phyloP scores from a whole-genome alignment of 768 basidiomycete species.

The Lactifluus piperatus region DNA sequence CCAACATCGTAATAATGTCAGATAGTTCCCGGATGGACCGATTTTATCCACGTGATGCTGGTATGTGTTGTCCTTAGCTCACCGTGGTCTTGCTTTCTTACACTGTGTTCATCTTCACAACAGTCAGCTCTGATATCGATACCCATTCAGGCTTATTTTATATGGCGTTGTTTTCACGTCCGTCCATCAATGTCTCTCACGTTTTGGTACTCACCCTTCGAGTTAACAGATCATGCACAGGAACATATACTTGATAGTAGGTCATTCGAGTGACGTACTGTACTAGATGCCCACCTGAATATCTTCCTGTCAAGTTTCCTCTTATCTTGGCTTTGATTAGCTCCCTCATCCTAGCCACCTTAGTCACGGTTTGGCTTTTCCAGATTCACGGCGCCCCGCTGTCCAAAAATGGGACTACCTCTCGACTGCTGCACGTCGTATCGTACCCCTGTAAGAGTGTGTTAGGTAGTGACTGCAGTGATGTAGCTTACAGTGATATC shows the following conservation, averaged over 20 bases:
- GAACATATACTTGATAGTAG: slow-evolving; percentile 3
- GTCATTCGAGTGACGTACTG: neutral
- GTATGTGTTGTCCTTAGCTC: neutral
- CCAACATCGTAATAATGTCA: neutral
- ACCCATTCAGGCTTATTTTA: slow-evolving; percentile 12
- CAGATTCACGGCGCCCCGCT: neutral
- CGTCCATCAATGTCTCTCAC: neutral
- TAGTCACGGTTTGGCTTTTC: slow-evolving; percentile 3
- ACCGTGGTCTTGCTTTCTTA: neutral
- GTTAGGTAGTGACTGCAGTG: neutral
- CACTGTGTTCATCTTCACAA: neutral
- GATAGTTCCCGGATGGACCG: neutral
- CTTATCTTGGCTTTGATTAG: neutral
- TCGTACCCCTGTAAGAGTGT: slow-evolving; percentile 7
- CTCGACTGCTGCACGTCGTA: neutral
- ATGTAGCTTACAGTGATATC: neutral
- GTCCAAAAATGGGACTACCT: too few species aligned
- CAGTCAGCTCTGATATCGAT: neutral
- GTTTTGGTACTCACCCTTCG: neutral
- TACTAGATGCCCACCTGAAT: neutral
- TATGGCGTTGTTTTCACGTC: slow-evolving; percentile 9
- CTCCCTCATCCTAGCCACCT: neutral
- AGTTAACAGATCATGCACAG: slow-evolving; percentile 2
- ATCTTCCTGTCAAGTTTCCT: neutral
- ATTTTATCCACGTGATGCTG: slow-evolving; percentile 3